Evolutionary conservation across 176 grass and related monocot genomes (phyloP), one percentile per base, ranked within the genome.

Genomic region (Tuctoria greenei): DNA sequence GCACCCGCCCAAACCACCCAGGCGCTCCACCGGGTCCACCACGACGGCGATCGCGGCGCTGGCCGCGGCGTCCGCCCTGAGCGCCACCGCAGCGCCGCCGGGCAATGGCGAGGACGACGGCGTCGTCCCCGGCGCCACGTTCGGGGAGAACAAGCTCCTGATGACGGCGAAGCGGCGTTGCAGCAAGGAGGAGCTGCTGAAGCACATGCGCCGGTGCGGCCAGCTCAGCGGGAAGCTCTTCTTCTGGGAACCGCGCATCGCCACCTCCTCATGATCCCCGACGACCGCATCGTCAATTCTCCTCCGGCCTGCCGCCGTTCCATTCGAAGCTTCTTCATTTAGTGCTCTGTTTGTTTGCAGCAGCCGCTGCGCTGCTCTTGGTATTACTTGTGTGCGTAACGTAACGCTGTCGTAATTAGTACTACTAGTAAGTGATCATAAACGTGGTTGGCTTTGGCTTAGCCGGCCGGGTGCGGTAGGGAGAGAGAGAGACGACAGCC

Each of bases 161-260:
- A 90, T 99, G 86, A 99, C 87, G 3, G 79, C 87, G 10, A 89
- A 70, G 58, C 79, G 83, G 61, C 81, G 83, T 49, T 79, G 87
- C 40, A 86, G 77, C 82, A 93, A 86, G 76, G 87, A 90, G 82
- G 74, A 95, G 82, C 79, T 99, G 15, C 83, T 86, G 8, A 83
- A 73, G 64, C 65, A 92, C 89, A 81, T 88, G 79, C 69, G 95
- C 66, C 88, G 92, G 64, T 95, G 91, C 80, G 81, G 88, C 40
- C 86, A 91, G 65, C 82, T 83, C 4, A 58, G 75, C 69, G 84
- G 82, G 14, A 83, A 76, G 10, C 80, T 99, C 57, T 99, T 99
- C 79, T 79, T 99, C 20, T 83, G 77, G 84, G 95, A 99, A 69
- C 77, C 87, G 47, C 87, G 85, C 80, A 80, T 99, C 77, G 85